These are phyloP conservation scores for Eucalyptus globulus DNA, from an alignment of 345 rosid species.

Conservation along the genomic window DNA sequence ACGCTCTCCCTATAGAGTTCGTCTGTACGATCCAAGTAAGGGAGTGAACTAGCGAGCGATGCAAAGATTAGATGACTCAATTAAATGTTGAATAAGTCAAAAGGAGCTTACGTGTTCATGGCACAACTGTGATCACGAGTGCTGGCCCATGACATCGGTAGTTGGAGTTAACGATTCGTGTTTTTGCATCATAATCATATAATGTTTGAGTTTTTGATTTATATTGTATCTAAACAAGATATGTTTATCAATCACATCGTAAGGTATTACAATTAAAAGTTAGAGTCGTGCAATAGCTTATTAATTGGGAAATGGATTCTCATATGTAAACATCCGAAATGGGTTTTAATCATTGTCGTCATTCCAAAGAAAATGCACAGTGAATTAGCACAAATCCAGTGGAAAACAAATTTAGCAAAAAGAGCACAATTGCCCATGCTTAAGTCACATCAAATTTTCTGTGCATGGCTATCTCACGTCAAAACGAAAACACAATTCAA, in stretches of 20 bases:
- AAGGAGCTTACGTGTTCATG: neutral
- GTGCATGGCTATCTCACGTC: neutral
- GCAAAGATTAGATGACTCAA: neutral
- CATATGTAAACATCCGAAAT: neutral
- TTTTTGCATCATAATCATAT: neutral
- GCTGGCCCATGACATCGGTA: neutral
- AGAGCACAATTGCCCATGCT: neutral
- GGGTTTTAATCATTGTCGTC: neutral
- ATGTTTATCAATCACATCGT: neutral
- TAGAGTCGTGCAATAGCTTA: neutral
- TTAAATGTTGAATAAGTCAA: neutral
- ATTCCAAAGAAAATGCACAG: neutral
- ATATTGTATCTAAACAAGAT: rapidly evolving
- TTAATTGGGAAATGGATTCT: neutral
- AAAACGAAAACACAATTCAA: neutral
- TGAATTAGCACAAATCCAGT: neutral
- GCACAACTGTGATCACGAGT: neutral
- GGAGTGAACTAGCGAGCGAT: neutral
- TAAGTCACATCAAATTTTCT: neutral
- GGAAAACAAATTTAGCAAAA: neutral
- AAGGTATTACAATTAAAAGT: neutral
- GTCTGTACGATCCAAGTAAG: neutral
- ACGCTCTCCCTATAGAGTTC: neutral
- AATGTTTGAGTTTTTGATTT: neutral
- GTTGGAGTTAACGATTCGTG: neutral